phyloP scores from a whole-genome alignment of 768 basidiomycete genomes.

The Baorangia bicolor region DNA sequence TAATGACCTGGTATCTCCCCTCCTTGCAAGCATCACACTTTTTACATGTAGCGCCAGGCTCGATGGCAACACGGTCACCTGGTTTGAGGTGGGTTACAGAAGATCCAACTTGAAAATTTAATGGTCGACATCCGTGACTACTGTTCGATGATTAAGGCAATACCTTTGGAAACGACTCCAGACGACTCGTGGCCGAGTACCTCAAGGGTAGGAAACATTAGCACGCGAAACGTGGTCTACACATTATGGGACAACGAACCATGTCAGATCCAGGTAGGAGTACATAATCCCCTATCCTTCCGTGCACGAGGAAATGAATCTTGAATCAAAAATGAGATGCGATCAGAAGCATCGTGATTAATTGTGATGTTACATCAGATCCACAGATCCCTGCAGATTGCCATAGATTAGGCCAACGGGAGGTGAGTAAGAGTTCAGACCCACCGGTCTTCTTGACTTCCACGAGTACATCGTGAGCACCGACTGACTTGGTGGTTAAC shows the following conservation, averaged over 20 bases:
- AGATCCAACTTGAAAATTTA: slow-evolving; percentile 55
- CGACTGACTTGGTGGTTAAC: slow-evolving; percentile 41
- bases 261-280: slow-evolving; percentile 67
- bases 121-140: background rate
- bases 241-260: slow-evolving; percentile 40
- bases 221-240: background rate
- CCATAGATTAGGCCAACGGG: slow-evolving; percentile 10
- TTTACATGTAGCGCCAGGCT: slow-evolving; percentile 86
- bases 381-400: slow-evolving; percentile 75
- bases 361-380: slow-evolving; percentile 61
- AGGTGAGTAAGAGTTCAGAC: slow-evolving; percentile 17
- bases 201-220: slow-evolving; percentile 37
- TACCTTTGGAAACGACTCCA: slow-evolving; percentile 72
- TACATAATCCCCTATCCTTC: slow-evolving; percentile 76
- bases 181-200: slow-evolving; percentile 94
- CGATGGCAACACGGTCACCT: slow-evolving; percentile 89
- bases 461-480: slow-evolving; percentile 78
- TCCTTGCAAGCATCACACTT: slow-evolving; percentile 81
- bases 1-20: slow-evolving; percentile 74
- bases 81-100: slow-evolving; percentile 73
- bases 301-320: slow-evolving; percentile 80
- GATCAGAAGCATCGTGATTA: background rate
- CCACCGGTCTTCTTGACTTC: slow-evolving; percentile 89
- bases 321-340: slow-evolving; percentile 29
- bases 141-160: background rate